Evolutionary conservation across 495 filamentous ascomycete species (phyloP), one percentile per base, ranked within the genome.

Genomic region (Saxophila tyrrhenica): DNA sequence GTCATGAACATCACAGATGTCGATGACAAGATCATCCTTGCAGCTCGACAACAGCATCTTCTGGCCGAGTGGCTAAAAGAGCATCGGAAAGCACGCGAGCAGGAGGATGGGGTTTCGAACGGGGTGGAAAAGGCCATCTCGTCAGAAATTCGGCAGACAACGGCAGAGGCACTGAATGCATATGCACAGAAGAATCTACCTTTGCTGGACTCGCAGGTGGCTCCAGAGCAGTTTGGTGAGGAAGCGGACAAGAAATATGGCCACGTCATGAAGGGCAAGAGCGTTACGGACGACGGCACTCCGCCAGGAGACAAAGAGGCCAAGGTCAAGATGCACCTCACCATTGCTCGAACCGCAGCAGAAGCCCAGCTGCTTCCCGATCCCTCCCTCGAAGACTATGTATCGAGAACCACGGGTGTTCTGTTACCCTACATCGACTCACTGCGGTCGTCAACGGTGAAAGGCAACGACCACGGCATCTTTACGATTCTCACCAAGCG

Each of bases 1-100:
- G 88, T 96, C 45, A 91, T 94, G 85, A 98, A 98, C 68, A 86
- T 94, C 60, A 95, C 90, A 3, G 87, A 95, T 71, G 78, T 95
- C 1, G 89, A 95, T 66, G 88, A 95, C 71, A 97, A 94, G 82
- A 94, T 95, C 61, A 94, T 95, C 60, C 73, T 95, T 48, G 77
- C 86, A 57, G 89, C 79, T 0, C 76, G 89, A 58, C 80, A 91
- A 67, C 80, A 88, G 59, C 77, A 87, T 59, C 72, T 95, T 3
- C 80, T 94, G 39, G 68, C 65, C 13, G 66, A 76, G 50, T 82
- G 79, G 58, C 72, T 73, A 25, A 54, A 65, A 7, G 57, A 66
- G n/a, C 71, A 77, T 59, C 63, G 66, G 25, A 20, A 2, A 23
- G 3, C 15, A 7, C 15, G 17, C 3, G 10, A 23, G 23, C 9